Base-by-base conservation (phyloP, 345 rosid species). In the Camelina hispida region DNA sequence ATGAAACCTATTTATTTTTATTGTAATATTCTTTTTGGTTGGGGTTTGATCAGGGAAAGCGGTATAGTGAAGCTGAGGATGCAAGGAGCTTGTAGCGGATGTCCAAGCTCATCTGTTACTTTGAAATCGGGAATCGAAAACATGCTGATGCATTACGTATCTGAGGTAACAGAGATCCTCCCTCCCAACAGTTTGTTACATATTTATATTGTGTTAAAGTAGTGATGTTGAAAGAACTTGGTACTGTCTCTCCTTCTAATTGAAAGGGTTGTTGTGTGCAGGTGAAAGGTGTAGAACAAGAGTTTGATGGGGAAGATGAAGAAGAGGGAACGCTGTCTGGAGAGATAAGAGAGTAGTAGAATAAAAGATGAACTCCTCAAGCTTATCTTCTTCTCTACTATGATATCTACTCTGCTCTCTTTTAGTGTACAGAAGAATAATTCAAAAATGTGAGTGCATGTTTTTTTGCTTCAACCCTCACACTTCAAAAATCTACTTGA, bases 61-160 rank as follows among this genome's bases (percentile, higher is more conserved):
- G 97, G 97, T 60, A 70, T 87, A 62, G 97, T 95, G 54, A 95
- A 88, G 79, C 81, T 95, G 83, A 79, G 81, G 76, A 92, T 95
- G 99, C 97, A 94, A 83, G 97, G 97, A 80, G 97, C 97, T 28
- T 94, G 98, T 79, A 94, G 98, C 53, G 99, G 99, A 65, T 95
- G 99, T 81, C 99, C 97, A 16, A 94, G 97, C 69, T 95, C 97
- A 62, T 85, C 99, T 20, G 97, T 95, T 75, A 95, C 99, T 28
- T 72, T 95, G 82, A 95, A 95, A 87, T 92, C 97, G 20, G 97
- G 97, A 66, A 95, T 95, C n/a, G 97, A 95, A 42, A 95, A 92
- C 82, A 95, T 95, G 99, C 84, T 95, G 74, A 95, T 95, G 99
- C 99, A 95, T 81, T 95, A 95, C 71, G 88, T 95, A 42, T 80